Conservation (phyloP, 139 green algal genomes). For the Asterochloris erici region DNA sequence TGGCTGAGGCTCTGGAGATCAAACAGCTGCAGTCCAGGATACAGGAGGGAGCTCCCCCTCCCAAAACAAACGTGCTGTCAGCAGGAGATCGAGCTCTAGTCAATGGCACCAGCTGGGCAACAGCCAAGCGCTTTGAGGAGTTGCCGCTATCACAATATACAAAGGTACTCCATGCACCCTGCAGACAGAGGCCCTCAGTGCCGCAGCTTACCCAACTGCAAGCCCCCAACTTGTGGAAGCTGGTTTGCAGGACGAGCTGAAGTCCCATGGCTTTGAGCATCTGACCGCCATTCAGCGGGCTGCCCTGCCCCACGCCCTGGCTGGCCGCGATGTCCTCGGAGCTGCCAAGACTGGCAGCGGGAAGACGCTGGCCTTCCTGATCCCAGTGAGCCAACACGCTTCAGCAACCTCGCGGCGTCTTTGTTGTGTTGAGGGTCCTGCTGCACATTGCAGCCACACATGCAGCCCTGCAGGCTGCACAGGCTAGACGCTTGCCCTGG, state of each 20-base stretch:
- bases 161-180: slow-evolving; percentile 50
- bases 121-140: slow-evolving; percentile 44
- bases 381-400: slow-evolving; percentile 64
- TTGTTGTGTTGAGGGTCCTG: no score
- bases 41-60: no score
- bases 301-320: slow-evolving; percentile 87
- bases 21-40: no score
- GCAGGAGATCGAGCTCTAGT: not conserved
- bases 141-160: slow-evolving; percentile 56
- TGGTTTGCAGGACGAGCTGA: no score
- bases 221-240: no score
- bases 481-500: no score
- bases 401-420: no score
- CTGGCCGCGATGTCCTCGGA: slow-evolving; percentile 89
- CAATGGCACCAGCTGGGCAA: not conserved
- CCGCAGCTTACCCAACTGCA: no score
- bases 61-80: no score
- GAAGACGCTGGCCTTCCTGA: slow-evolving; percentile 95
- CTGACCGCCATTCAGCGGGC: slow-evolving; percentile 94
- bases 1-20: no score
- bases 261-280: slow-evolving; percentile 42
- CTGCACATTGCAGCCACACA: no score
- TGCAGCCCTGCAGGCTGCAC: not conserved
- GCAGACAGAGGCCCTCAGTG: not conserved
- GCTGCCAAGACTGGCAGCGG: slow-evolving; percentile 97